Evolutionary conservation across 2,329 filamentous ascomycete genomes (phyloP), one percentile per base, ranked within the genome.

Genomic region (Raffaelea deltoideospora): DNA sequence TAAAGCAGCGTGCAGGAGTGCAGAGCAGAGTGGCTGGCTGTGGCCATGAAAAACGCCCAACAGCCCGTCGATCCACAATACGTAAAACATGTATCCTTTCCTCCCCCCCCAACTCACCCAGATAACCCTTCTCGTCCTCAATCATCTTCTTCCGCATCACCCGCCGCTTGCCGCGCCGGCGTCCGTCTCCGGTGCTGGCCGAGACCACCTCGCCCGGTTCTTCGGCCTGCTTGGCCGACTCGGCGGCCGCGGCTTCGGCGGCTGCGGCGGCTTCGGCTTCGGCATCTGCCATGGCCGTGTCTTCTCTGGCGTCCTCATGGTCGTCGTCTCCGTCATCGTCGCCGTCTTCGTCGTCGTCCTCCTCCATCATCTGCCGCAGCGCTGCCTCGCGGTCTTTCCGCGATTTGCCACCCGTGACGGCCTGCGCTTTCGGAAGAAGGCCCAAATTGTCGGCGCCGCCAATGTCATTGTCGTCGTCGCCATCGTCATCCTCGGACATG

Each of bases 101-200:
- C n/a, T n/a, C n/a, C n/a, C n/a, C n/a, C n/a, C n/a, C 18, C 23
- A 34, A 58, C 75, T 56, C 65, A 87, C 83, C 81, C 41, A 95
- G 69, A 54, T 92, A 95, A 6, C 87, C 87, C 45, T 94, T 79
- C 34, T 87, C 84, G 46, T 95, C 87, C 54, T 86, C 79, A 38
- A 80, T 70, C 31, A 79, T 86, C 62, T 79, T 82, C 65, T 92
- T 94, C 59, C 83, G 86, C 72, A 82, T 84, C 8, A 95, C 72
- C 48, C 79, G 74, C 46, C 87, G 71, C 53, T 73, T 78, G 23
- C 84, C 85, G 44, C 86, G 73, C 41, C 82, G 69, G 28, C 85
- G 71, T 0, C 80, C 81, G 40, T 62, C 51, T n/a, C 50, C 50
- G 5, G 51, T 55, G 39, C 69, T 72, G 2, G 48, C 34, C 8